Evolutionary conservation across 768 basidiomycete species (phyloP).

Genomic region (Naganishia kalamii): DNA sequence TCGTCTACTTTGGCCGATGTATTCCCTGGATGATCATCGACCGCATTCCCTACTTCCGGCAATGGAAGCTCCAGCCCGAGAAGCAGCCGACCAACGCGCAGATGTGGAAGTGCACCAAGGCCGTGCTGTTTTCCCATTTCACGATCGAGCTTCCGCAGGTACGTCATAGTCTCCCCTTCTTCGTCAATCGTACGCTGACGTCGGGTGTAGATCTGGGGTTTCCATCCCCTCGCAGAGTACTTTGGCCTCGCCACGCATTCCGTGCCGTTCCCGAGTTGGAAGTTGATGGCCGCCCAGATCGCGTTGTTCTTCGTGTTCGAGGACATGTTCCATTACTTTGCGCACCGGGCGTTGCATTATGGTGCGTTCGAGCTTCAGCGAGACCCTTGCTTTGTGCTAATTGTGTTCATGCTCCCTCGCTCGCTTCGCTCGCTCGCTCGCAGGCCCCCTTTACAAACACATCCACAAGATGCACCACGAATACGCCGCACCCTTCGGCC

Average conservation of each 20-base stretch:
- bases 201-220: slow-evolving; percentile 66
- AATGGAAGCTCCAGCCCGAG: slow-evolving; percentile 85
- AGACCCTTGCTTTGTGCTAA: not conserved
- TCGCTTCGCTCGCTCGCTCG: slow-evolving; percentile 15
- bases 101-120: slow-evolving; percentile 94
- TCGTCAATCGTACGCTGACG: not conserved
- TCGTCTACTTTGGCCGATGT: slow-evolving; percentile 93
- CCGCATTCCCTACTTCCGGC: slow-evolving; percentile 81
- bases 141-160: slow-evolving; percentile 87
- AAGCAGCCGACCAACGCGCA: slow-evolving; percentile 74
- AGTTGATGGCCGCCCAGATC: slow-evolving; percentile 67
- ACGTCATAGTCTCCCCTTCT: slow-evolving; percentile 37
- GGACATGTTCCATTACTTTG: slow-evolving; percentile 92
- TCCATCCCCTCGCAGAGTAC: slow-evolving; percentile 79
- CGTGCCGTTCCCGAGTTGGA: slow-evolving; percentile 76
- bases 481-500: slow-evolving; percentile 91
- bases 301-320: slow-evolving; percentile 90
- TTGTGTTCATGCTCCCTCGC: not conserved
- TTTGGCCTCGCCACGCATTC: slow-evolving; percentile 89
- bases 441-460: slow-evolving; percentile 64
- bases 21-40: slow-evolving; percentile 96
- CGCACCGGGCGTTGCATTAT: slow-evolving; percentile 82
- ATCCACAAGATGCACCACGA: slow-evolving; percentile 98
- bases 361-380: slow-evolving; percentile 44
- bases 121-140: slow-evolving; percentile 88